A percentile compares a stretch with the other conserved stretches of the same genome.
Evolutionary conservation across 257 asterid species (phyloP).

Genomic region (Haberlea rhodopensis): DNA sequence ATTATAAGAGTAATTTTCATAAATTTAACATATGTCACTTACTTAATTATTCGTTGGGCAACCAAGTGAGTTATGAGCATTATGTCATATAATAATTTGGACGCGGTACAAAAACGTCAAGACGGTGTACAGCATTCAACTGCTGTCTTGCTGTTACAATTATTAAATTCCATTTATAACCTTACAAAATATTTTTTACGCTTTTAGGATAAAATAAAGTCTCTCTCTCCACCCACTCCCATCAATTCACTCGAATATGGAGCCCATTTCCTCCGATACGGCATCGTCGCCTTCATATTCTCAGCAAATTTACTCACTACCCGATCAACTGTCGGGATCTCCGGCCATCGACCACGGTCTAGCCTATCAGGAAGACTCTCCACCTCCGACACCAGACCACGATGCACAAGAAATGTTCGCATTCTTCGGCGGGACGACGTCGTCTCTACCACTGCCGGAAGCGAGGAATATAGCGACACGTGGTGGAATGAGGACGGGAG

Average conservation of each 20-base stretch:
- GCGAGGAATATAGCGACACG: conserved; percentile 57
- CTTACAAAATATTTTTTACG: too few species aligned
- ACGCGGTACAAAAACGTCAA: too few species aligned
- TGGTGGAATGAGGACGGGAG: conserved; percentile 39
- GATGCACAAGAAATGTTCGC: conserved; percentile 28
- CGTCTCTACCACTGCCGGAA: conserved; percentile 53
- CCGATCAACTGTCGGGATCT: conserved; percentile 34
- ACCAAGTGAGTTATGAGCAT: too few species aligned
- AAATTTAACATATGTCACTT: too few species aligned
- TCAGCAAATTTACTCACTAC: background rate
- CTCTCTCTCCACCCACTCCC: too few species aligned
- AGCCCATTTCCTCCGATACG: background rate
- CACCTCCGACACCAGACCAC: conserved; percentile 19
- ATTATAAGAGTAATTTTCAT: too few species aligned
- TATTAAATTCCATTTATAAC: too few species aligned
- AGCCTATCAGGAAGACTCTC: conserved; percentile 26
- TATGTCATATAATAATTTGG: too few species aligned
- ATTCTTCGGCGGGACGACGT: conserved; percentile 43
- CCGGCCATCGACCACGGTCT: conserved; percentile 63
- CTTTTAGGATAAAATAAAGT: too few species aligned
- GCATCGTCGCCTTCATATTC: background rate
- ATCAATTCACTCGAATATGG: background rate
- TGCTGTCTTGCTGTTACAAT: too few species aligned
- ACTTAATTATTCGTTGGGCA: too few species aligned
- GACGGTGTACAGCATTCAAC: too few species aligned